phyloP scores from a whole-genome alignment of 441 rosid species.

The Brassica hybrid region DNA sequence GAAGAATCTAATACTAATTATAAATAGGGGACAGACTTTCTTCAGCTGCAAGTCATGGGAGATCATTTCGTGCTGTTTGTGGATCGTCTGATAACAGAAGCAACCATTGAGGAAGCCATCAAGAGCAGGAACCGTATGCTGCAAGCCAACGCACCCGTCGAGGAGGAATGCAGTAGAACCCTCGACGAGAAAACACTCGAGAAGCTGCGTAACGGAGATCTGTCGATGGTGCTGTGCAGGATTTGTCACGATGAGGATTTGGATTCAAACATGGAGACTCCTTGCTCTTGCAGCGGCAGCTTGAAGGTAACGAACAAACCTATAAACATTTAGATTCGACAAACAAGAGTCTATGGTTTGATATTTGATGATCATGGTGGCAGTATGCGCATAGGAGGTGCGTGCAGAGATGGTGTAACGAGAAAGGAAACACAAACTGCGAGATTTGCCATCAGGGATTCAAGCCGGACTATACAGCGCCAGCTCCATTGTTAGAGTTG shows the following conservation, averaged over 20 bases:
- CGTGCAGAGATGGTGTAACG: constrained; percentile 84
- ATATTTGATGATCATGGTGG: constrained; percentile 8
- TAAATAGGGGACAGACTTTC: constrained; percentile 2
- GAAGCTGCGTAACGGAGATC: constrained; percentile 51
- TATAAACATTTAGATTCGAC: background rate
- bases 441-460: constrained; percentile 92
- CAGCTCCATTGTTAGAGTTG: constrained; percentile 77
- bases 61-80: constrained; percentile 95
- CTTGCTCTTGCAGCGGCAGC: constrained; percentile 95
- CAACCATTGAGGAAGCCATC: constrained; percentile 86
- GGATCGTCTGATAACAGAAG: constrained; percentile 88
- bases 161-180: constrained; percentile 35
- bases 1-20: constrained; percentile 6
- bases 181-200: constrained; percentile 41
- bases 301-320: constrained; percentile 62
- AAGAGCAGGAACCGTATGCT: constrained; percentile 68
- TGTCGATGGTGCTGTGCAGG: constrained; percentile 78
- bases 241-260: constrained; percentile 93
- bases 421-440: constrained; percentile 78
- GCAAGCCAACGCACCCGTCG: constrained; percentile 52
- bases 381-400: constrained; percentile 86
- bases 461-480: constrained; percentile 89
- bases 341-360: constrained; percentile 2
- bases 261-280: constrained; percentile 91
- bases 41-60: constrained; percentile 60